Evolutionary conservation across 345 rosid genomes (phyloP).

Genomic region (Pistacia vera): DNA sequence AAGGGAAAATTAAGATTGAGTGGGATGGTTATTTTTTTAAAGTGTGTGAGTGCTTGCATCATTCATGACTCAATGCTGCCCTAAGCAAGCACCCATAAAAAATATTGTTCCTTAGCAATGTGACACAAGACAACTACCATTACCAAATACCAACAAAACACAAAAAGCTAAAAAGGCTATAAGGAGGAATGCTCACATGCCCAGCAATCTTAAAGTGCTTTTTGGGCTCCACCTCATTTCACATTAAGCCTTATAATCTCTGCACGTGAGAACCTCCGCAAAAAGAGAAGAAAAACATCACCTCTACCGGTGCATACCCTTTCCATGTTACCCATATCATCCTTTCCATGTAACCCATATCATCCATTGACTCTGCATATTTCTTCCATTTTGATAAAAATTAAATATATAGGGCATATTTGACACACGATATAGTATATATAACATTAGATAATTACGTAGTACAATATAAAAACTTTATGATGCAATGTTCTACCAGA

Average conservation of each 20-base stretch:
- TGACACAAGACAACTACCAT: conserved; percentile 59
- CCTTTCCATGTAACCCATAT: neutral
- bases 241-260: conserved; percentile 12
- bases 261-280: conserved; percentile 27
- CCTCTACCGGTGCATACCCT: neutral
- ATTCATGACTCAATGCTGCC: conserved; percentile 68
- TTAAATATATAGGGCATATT: too few relatives aligned
- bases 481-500: too few relatives aligned
- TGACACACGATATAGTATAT: too few relatives aligned
- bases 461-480: neutral
- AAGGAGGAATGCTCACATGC: neutral
- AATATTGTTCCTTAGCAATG: conserved; percentile 35
- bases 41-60: conserved; percentile 65
- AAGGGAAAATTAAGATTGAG: too few relatives aligned
- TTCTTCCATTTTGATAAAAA: too few relatives aligned
- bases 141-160: conserved; percentile 45
- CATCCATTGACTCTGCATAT: neutral
- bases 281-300: neutral
- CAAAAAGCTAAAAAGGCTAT: conserved; percentile 29
- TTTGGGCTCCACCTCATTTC: conserved; percentile 51
- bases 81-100: conserved; percentile 62
- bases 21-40: too few relatives aligned
- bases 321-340: too few relatives aligned
- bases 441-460: too few relatives aligned
- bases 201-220: conserved; percentile 29